Evolutionary conservation across 2,329 filamentous ascomycete species (phyloP), one percentile per base, ranked within the genome.

Genomic region (Epicoccum nigrum): DNA sequence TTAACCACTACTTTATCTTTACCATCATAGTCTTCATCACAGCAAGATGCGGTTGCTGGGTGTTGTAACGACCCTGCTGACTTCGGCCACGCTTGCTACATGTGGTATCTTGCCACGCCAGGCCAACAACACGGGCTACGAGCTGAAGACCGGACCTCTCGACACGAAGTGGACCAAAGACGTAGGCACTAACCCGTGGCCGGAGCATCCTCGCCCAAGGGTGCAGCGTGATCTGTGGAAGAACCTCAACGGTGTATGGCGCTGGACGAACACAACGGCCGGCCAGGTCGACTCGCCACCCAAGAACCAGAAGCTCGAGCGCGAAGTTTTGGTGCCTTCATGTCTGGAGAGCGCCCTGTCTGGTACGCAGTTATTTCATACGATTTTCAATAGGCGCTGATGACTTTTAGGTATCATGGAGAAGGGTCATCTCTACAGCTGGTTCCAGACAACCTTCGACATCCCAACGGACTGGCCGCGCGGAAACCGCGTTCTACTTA

Each of bases 191-290:
- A 70, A 79, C 31, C 81, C 82, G 0, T 84, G 82, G 82, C 80
- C 80, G 1, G 80, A 85, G 40, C 77, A 85, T 56, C 83, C 83
- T 8, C 79, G 83, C 0, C 83, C 83, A 2, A 81, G 81, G 58
- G 77, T 85, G 7, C 76, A 77, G 28, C 79, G 83, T 4, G 72
- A 80, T 4, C 60, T 71, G 4, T 86, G 83, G 83, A 71, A 80
- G 64, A 83, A 75, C 35, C 72, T 85, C 5, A 85, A 85, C 50
- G 83, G 83, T 0, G 77, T 85, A 4, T 85, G 83, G 83, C 80
- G 78, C 2, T 85, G 78, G 64, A 74, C 75, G 32, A 71, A 74
- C 58, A 77, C 77, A 0, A 63, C 68, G 27, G 59, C 74, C 5
- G 64, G 71, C 30, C 77, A 74, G 5, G 59, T 77, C 17, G 59